These are phyloP conservation scores for Fibroporia radiculosa DNA, from an alignment of 768 basidiomycete genomes.

Conservation along the genomic window DNA sequence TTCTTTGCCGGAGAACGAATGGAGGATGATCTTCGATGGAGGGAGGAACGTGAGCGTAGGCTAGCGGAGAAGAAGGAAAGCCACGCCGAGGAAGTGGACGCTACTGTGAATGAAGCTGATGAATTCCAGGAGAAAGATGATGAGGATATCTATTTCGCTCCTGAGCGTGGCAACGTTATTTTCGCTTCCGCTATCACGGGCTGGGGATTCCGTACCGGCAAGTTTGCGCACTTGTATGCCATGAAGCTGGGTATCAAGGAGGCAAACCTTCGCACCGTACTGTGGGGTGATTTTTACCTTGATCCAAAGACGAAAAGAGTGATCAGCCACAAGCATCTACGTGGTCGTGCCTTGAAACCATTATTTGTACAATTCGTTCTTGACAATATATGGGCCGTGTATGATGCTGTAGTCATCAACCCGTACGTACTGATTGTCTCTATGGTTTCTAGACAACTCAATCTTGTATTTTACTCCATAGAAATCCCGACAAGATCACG, in stretches of 20 bases:
- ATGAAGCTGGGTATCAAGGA: conserved; percentile 89
- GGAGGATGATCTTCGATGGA: conserved; percentile 93
- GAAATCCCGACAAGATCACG: conserved; percentile 80
- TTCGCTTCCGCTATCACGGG: conserved; percentile 96
- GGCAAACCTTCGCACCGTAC: conserved; percentile 69
- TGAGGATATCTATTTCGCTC: conserved; percentile 95
- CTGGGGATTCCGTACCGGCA: conserved; percentile 93
- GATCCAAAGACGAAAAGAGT: conserved; percentile 95
- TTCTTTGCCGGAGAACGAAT: conserved; percentile 94
- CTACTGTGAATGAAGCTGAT: conserved; percentile 43
- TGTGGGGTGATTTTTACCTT: conserved; percentile 97
- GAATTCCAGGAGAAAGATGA: conserved; percentile 94
- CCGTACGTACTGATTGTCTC: conserved; percentile 53
- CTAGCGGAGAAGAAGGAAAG: conserved; percentile 69
- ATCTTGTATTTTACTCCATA: conserved; percentile 24
- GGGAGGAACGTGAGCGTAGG: conserved; percentile 83
- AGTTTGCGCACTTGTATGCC: conserved; percentile 90
- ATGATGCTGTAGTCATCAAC: conserved; percentile 81
- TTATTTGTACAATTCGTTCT: conserved; percentile 96
- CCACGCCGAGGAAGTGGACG: conserved; percentile 49
- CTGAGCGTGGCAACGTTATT: conserved; percentile 90
- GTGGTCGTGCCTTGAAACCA: conserved; percentile 82
- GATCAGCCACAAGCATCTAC: conserved; percentile 84
- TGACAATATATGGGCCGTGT: conserved; percentile 96
- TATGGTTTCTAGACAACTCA: neutral